Percentiles rank a stretch among this genome's conserved stretches.
Conservation (phyloP, 805 yeast species). For the Yarrowia sp. region DNA sequence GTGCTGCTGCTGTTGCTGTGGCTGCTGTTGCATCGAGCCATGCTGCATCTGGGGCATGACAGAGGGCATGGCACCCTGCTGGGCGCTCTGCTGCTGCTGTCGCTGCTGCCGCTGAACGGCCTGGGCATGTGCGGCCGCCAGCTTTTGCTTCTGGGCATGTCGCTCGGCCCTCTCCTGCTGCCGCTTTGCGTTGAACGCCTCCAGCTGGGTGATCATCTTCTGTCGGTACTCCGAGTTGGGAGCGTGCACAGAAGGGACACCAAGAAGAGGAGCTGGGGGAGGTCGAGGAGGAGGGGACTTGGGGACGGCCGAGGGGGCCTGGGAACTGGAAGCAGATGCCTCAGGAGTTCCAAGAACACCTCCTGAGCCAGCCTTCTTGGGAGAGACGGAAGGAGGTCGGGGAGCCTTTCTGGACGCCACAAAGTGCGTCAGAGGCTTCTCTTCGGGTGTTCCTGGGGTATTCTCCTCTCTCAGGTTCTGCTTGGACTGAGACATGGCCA, state of each 20-base stretch:
- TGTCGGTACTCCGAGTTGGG: constrained; percentile 25
- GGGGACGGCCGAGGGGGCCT: constrained; percentile 6
- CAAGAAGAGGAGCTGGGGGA: constrained; percentile 45
- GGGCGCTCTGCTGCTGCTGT: constrained; percentile 30
- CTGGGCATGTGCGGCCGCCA: constrained; percentile 27
- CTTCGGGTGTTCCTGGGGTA: not conserved
- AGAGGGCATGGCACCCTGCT: not conserved
- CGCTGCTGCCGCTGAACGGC: constrained; percentile 26
- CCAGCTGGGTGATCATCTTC: constrained; percentile 23
- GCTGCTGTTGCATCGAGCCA: constrained; percentile 25
- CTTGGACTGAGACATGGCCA: constrained; percentile 6
- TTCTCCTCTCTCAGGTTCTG: constrained; percentile 3
- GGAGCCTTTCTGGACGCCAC: constrained; percentile 38
- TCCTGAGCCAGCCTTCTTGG: not conserved
- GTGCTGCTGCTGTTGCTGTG: constrained; percentile 31
- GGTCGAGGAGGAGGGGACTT: constrained; percentile 42
- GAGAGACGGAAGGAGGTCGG: constrained; percentile 31
- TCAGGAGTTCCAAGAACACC: not conserved
- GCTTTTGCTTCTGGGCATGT: constrained; percentile 25
- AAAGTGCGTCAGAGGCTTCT: constrained; percentile 25
- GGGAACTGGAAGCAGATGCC: no score
- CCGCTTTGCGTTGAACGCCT: constrained; percentile 18
- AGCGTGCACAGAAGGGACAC: constrained; percentile 36
- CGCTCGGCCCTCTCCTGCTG: constrained; percentile 24
- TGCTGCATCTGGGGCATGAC: constrained; percentile 19